Evolutionary conservation across 257 asterid species (phyloP).

Genomic region (Coffea canephora): DNA sequence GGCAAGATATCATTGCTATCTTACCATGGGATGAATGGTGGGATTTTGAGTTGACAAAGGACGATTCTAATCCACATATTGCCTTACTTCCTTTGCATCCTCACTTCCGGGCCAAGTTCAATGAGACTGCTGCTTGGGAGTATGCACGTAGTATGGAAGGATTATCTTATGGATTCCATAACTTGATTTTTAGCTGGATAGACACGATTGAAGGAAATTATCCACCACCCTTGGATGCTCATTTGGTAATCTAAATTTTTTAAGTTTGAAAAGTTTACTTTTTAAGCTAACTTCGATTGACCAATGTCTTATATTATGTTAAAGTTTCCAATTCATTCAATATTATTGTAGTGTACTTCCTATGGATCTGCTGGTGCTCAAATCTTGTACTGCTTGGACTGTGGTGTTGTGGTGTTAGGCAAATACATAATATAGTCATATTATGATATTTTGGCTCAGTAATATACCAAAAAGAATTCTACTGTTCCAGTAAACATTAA

Average conservation of each 20-base stretch:
- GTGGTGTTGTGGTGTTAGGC: background rate
- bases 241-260: conserved; percentile 53
- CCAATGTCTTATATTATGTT: background rate
- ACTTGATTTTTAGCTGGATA: conserved; percentile 93
- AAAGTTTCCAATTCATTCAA: background rate
- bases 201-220: conserved; percentile 75
- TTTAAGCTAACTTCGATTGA: background rate
- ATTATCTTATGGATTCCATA: conserved; percentile 83
- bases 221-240: conserved; percentile 85
- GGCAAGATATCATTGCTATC: conserved; percentile 75
- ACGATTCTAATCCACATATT: conserved; percentile 78
- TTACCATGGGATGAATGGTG: conserved; percentile 97
- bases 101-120: conserved; percentile 74
- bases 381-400: background rate
- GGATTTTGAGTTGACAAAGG: conserved; percentile 76
- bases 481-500: background rate
- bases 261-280: background rate
- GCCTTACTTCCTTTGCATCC: conserved; percentile 82
- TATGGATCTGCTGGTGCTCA: background rate
- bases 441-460: background rate
- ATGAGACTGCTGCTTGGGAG: conserved; percentile 88
- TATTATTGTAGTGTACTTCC: background rate
- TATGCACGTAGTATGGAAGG: conserved; percentile 84
- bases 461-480: background rate
- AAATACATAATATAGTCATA: background rate